Evolutionary conservation across 768 basidiomycete species (phyloP), one percentile per base, ranked within the genome.

Genomic region (Boletus sp.): DNA sequence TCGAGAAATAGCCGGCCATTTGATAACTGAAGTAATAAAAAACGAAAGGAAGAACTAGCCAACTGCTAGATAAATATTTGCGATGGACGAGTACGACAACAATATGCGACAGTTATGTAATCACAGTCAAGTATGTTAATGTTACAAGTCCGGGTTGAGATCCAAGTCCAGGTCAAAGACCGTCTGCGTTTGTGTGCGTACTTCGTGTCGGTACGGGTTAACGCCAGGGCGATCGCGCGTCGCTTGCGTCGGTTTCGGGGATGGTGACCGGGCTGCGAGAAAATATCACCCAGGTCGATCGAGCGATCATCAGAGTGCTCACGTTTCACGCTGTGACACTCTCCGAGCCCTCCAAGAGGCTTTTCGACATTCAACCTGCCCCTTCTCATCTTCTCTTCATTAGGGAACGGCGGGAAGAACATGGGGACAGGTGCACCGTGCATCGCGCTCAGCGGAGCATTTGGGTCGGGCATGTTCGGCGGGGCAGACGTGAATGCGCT

Each of bases 381-480:
- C 25, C 85, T 79, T 48, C 90, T 84, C 88, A 93, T 91, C 71
- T 90, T 93, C 68, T 92, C 91, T 72, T 92, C 90, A 64, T 91
- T 92, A 1, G 91, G 91, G 69, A 92, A 93, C 11, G 92, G 92
- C 35, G 90, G 90, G 74, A 92, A 91, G 78, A 93, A 92, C 39
- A 90, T 66, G 17, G 87, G 88, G 17, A 85, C 84, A 1, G 87
- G 87, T 11, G 84, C 84, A 61, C 87, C 88, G 9, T 86, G 87
- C 47, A 58, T 11, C 37, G 58, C 52, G 17, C 30, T 53, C 30
- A 55, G 34, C 1, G 87, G 84, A 6, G 83, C 72, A 25, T 76
- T 76, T 44, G 84, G 78, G 62, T 90, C 88, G 21, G 88, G 88
- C 83, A 91, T 87, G 64, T 90, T 90, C 10, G 91, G 91, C 8